phyloP scores from a whole-genome alignment of 164 flowering plant genomes.

The Berberis vulgaris region DNA sequence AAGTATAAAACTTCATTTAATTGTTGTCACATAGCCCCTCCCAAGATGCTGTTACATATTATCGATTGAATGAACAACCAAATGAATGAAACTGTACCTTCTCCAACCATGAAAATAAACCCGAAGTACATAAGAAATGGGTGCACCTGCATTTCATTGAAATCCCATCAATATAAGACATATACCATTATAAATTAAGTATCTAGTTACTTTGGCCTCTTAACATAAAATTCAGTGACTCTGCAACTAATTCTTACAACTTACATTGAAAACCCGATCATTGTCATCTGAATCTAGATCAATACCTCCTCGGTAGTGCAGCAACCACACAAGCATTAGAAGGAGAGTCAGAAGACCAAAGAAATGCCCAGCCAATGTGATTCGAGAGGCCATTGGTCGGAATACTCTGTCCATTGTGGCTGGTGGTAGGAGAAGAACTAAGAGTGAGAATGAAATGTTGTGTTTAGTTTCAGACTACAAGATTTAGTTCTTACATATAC shows the following conservation, averaged over 20 bases:
- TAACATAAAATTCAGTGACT: neutral
- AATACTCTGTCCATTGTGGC: neutral
- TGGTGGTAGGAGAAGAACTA: neutral
- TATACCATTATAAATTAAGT: neutral
- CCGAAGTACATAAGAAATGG: conserved; percentile 66
- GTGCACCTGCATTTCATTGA: conserved; percentile 41
- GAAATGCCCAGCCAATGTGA: conserved; percentile 19
- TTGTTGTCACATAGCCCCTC: neutral
- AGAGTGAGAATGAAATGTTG: neutral
- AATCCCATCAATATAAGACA: neutral
- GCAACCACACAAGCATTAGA: conserved; percentile 32
- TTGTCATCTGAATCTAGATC: conserved; percentile 19
- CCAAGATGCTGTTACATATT: neutral
- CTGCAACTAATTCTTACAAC: neutral
- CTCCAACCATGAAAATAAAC: conserved; percentile 45
- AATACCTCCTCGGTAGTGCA: conserved; percentile 34
- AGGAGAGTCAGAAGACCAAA: conserved; percentile 21
- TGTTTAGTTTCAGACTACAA: neutral
- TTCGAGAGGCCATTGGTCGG: neutral
- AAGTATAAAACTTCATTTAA: neutral
- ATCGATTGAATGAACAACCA: neutral
- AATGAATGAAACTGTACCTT: conserved; percentile 34
- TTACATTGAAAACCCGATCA: conserved; percentile 26
- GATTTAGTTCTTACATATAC: no score
- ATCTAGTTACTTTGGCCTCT: neutral